Percentiles rank a stretch among this genome's conserved stretches.
Conservation (phyloP, 306 rosid species). For the Trifolium pratense region DNA sequence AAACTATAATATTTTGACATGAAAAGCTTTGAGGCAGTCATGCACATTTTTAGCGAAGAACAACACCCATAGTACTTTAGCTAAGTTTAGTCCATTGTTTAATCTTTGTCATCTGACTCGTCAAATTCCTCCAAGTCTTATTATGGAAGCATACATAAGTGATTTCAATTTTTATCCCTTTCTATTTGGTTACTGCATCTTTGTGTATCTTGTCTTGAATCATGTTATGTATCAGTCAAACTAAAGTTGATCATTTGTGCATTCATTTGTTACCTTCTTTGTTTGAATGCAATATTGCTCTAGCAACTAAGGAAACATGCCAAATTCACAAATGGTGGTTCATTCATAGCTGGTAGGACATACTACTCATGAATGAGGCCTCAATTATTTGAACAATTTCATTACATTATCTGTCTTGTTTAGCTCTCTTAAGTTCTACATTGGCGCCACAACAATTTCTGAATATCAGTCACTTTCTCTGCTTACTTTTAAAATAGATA, state of each 20-base stretch:
- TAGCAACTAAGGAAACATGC: conserved; percentile 6
- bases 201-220: background rate
- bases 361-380: conserved; percentile 21
- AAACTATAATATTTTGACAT: background rate
- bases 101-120: background rate
- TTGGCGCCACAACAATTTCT: conserved; percentile 13
- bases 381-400: conserved; percentile 17
- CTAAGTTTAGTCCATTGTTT: background rate
- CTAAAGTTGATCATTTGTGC: background rate
- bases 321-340: conserved; percentile 11
- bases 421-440: conserved; percentile 4
- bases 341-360: conserved; percentile 12
- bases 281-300: conserved; percentile 24
- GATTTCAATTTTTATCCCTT: background rate
- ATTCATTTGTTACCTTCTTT: conserved; percentile 2
- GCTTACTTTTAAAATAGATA: conserved; percentile 24
- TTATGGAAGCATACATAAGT: conserved; percentile 7
- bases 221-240: background rate
- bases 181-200: conserved; percentile 32
- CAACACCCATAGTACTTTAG: background rate
- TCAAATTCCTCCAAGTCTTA: conserved; percentile 7
- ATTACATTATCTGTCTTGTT: conserved; percentile 8
- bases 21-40: background rate
- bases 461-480: conserved; percentile 12
- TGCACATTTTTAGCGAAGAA: background rate